Evolutionary conservation across 2,329 filamentous ascomycete genomes (phyloP), one percentile per base, ranked within the genome.

Genomic region (Microascus cirrosus): DNA sequence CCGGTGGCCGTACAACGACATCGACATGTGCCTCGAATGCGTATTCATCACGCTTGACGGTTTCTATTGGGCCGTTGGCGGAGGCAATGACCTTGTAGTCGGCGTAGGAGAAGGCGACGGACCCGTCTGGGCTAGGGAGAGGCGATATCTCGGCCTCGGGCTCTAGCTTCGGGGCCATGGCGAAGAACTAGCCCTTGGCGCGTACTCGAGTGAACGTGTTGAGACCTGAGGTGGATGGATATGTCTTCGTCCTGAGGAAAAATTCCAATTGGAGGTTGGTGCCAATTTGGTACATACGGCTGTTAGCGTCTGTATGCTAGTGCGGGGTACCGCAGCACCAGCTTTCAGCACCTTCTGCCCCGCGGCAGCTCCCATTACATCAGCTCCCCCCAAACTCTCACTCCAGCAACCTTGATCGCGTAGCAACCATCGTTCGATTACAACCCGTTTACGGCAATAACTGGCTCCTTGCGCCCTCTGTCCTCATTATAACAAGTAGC

Each of bases 61-160:
- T 90, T 74, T 99, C 94, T 63, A 97, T 83, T 18, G 94, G 94
- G 0, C 93, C 94, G 72, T 96, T 97, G 63, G 95, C 90, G 15
- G 90, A 86, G 58, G 87, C 89, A 57, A 95, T 82, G 62, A 97
- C 81, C 52, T 85, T 86, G 71, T 91, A 95, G 54, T 90, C 89
- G 59, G 83, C 78, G 65, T 85, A 80, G 2, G 87, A 83, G 69
- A 90, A 91, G 11, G 83, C 86, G 12, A 88, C 88, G 54, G 90
- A 95, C 61, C 90, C 90, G 69, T 95, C 89, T 28, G 89, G 81
- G 61, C 85, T 86, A 60, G 83, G 78, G 2, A 95, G 78, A 62
- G 79, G 77, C 34, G 80, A 80, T 12, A 86, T 69, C 24, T 76
- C 70, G 36, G 77, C 80, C 58, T 75, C 73, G 39, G 82, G 81